Percentiles rank a stretch among this genome's conserved stretches.
Conservation (phyloP, 495 filamentous ascomycete genomes). For the Xylaria acuta region DNA sequence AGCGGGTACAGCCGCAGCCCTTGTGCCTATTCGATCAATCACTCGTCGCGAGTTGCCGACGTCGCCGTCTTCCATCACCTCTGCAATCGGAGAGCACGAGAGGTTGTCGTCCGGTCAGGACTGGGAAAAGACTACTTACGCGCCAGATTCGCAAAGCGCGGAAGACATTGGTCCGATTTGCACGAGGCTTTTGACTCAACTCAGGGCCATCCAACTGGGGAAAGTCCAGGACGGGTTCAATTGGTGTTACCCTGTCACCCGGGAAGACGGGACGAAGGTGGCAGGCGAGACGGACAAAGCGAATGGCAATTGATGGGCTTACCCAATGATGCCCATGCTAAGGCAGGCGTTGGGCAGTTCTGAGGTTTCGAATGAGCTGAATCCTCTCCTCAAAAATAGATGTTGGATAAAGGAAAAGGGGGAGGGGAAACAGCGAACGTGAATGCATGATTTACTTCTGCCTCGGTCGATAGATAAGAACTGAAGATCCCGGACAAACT, state of each 20-base stretch:
- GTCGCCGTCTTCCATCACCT: constrained; percentile 44
- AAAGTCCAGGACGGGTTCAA: constrained; percentile 75
- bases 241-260: constrained; percentile 68
- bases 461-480: neutral
- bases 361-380: neutral
- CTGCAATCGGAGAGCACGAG: constrained; percentile 38
- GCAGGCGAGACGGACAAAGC: neutral
- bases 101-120: constrained; percentile 42
- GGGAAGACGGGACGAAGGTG: constrained; percentile 53
- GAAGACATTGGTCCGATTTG: constrained; percentile 75
- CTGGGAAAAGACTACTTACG: constrained; percentile 71
- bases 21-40: constrained; percentile 91
- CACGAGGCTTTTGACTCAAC: constrained; percentile 69
- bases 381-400: neutral
- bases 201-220: constrained; percentile 86
- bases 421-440: neutral
- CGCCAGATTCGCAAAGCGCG: constrained; percentile 64
- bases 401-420: neutral
- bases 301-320: constrained; percentile 2
- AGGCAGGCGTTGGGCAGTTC: neutral
- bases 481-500: neutral
- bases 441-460: neutral
- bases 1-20: constrained; percentile 87
- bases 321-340: neutral
- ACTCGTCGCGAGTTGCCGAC: constrained; percentile 63